phyloP scores from a whole-genome alignment of 75 land plant genomes.

The Selaginella moellendorffii region DNA sequence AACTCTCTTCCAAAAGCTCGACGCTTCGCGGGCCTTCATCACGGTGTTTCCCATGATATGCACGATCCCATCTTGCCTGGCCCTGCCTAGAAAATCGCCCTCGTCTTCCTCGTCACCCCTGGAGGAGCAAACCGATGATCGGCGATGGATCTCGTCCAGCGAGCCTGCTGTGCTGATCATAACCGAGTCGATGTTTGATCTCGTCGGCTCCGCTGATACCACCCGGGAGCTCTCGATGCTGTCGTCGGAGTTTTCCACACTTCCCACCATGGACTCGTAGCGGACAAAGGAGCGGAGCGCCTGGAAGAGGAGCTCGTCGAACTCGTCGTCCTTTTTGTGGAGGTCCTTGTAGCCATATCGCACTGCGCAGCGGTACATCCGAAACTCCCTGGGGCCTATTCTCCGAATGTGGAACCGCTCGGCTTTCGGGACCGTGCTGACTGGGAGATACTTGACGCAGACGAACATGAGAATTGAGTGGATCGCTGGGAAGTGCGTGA shows the following conservation, averaged over 20 bases:
- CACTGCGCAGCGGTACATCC: conserved; percentile 1
- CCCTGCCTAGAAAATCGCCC: conserved; percentile 5
- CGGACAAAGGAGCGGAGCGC: too few relatives aligned
- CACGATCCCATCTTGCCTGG: conserved; percentile 39
- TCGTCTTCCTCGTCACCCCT: neutral
- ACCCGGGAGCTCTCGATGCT: too few relatives aligned
- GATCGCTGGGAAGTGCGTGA: conserved; percentile 19
- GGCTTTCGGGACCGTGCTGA: neutral
- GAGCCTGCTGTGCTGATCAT: too few relatives aligned
- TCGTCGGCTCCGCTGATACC: too few relatives aligned
- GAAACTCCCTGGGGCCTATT: neutral
- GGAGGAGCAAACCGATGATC: too few relatives aligned
- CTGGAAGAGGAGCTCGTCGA: conserved; percentile 10
- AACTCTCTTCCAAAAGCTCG: conserved; percentile 44
- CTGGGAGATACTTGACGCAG: neutral
- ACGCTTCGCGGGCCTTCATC: conserved; percentile 50
- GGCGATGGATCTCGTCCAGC: too few relatives aligned
- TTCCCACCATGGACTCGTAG: too few relatives aligned
- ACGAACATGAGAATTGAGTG: conserved; percentile 17
- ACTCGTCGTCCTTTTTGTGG: neutral
- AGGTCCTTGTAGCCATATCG: conserved; percentile 1
- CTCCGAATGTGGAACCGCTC: neutral
- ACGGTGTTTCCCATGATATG: conserved; percentile 78
- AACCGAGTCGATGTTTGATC: too few relatives aligned
- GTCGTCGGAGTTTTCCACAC: too few relatives aligned